phyloP scores from a whole-genome alignment of 768 basidiomycete species.

The Dentipellis sp. region DNA sequence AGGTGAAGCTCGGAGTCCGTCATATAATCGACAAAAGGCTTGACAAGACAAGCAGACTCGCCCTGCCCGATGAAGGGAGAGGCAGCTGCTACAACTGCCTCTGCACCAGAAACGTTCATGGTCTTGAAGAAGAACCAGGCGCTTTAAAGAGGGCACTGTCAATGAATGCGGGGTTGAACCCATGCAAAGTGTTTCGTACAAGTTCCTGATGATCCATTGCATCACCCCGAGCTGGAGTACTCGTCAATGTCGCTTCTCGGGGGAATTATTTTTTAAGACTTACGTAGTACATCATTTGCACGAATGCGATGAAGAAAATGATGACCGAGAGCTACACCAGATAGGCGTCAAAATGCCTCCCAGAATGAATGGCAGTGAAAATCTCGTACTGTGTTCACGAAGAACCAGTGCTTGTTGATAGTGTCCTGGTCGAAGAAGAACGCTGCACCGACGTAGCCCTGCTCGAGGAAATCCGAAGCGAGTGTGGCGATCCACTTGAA shows the following conservation, averaged over 20 bases:
- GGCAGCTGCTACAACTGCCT: slow-evolving; percentile 86
- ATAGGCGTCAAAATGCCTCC: neutral
- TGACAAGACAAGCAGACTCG: slow-evolving; percentile 80
- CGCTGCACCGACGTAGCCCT: slow-evolving; percentile 58
- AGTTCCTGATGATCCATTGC: slow-evolving; percentile 88
- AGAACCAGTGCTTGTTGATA: slow-evolving; percentile 71
- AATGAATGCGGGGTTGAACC: neutral
- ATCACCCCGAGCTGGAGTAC: slow-evolving; percentile 59
- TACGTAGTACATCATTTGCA: slow-evolving; percentile 83
- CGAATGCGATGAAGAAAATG: slow-evolving; percentile 91
- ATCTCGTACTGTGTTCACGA: slow-evolving; percentile 58
- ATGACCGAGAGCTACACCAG: slow-evolving; percentile 52
- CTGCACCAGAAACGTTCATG: slow-evolving; percentile 88
- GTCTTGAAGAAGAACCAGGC: slow-evolving; percentile 93
- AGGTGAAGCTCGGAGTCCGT: slow-evolving; percentile 82
- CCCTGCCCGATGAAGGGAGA: slow-evolving; percentile 94
- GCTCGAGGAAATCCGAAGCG: slow-evolving; percentile 68
- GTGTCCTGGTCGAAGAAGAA: slow-evolving; percentile 78
- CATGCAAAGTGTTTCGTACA: slow-evolving; percentile 36
- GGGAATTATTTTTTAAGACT: slow-evolving; percentile 1
- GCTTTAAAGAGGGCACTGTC: slow-evolving; percentile 24
- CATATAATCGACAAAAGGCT: slow-evolving; percentile 78
- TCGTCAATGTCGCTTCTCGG: neutral
- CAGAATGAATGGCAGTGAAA: slow-evolving; percentile 3
- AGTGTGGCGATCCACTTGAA: slow-evolving; percentile 79